These are phyloP conservation scores for Barnettozyma populi DNA, from an alignment of 805 yeast species.

Conservation along the genomic window DNA sequence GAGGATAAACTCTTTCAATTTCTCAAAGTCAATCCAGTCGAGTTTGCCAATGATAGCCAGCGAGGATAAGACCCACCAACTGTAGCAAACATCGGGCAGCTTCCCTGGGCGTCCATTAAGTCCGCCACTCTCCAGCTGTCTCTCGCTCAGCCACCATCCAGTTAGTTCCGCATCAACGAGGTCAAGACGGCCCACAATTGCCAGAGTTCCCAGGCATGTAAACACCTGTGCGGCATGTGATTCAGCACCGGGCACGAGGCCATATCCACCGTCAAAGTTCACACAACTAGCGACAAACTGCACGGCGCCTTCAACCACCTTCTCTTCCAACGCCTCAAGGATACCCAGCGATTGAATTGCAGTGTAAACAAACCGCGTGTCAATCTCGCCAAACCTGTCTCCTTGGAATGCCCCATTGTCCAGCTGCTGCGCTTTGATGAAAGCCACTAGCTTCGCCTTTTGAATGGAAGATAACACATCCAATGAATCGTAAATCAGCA, in stretches of 20 bases:
- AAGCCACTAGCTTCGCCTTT: constrained; percentile 29
- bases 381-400: constrained; percentile 88
- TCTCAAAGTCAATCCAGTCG: constrained; percentile 71
- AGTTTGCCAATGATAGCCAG: constrained; percentile 58
- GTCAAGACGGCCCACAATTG: constrained; percentile 58
- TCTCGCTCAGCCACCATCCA: constrained; percentile 85
- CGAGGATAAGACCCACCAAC: constrained; percentile 94
- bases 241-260: constrained; percentile 90
- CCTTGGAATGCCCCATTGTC: constrained; percentile 77
- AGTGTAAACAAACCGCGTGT: constrained; percentile 83
- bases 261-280: constrained; percentile 96
- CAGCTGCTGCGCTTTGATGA: constrained; percentile 34
- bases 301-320: constrained; percentile 56
- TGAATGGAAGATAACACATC: constrained; percentile 34
- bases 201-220: constrained; percentile 77
- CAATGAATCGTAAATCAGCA: constrained; percentile 59
- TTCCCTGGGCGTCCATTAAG: constrained; percentile 95
- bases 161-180: constrained; percentile 40
- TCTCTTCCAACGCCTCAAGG: constrained; percentile 54
- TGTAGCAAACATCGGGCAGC: constrained; percentile 93
- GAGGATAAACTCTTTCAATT: constrained; percentile 62
- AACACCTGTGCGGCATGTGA: constrained; percentile 91
- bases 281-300: constrained; percentile 62
- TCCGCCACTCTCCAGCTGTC: constrained; percentile 86
- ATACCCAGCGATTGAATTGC: constrained; percentile 72